Base-by-base conservation (phyloP, 2,329 filamentous ascomycete species). In the Cytospora paraplurivora region DNA sequence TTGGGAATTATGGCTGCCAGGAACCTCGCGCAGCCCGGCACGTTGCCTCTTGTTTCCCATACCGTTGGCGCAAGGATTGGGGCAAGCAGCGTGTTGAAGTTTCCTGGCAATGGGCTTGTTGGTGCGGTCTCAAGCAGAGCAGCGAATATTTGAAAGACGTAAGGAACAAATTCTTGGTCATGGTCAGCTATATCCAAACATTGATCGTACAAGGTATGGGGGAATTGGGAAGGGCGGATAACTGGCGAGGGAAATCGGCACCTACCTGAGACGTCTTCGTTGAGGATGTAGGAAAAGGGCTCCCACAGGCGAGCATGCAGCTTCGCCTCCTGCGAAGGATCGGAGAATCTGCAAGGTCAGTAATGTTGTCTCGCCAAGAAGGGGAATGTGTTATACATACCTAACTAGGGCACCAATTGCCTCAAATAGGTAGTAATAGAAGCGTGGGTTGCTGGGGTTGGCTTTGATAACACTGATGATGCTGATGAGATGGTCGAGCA, bases 401-500 rank as follows among this genome's bases (percentile, higher is more conserved):
- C 88, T 87, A 62, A 98, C 91, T 55, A 99, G 82, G 17, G 95
- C 94, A 38, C 95, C 95, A 53, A 99, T 80, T 3, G 92, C 91
- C 79, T 99, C 95, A 67, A 99, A 99, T 74, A 97, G 92, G 76
- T 94, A 99, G 80, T 99, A 99, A 78, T 97, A 97, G 79, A 99
- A 99, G 13, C 92, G 87, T 2, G 95, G 95, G 76, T 99, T 99
- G 79, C 93, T 97, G 0, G 95, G 95, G 76, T 99, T 99, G 70
- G 90, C 86, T 73, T 93, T 90, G 76, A 98, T 98, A 69, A 96
- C 88, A 71, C 90, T 90, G 56, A 93, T 97, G 71, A 99, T 97
- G 66, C 85, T 89, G 72, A 96, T 87, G 64, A 99, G 85, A 74
- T 96, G 93, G 59, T 86, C 85, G 59, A 98, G 79, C n/a, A 96